phyloP scores from a whole-genome alignment of 371 early-diverging fungal genomes.

The Ordospora pajunii region DNA sequence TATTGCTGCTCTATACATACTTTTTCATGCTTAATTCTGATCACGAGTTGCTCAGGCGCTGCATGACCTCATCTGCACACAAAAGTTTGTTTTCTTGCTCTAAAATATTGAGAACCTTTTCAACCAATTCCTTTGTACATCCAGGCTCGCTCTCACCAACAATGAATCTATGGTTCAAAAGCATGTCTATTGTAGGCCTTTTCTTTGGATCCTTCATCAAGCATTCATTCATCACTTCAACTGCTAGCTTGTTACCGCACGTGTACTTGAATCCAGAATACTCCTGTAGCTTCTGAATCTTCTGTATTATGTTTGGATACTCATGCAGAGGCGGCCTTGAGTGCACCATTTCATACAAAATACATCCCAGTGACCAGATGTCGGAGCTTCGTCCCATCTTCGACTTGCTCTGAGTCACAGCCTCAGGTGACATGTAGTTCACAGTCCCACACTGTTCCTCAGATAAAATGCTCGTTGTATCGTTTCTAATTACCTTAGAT shows the following conservation, averaged over 20 bases:
- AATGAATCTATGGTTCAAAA: slow-evolving; percentile 61
- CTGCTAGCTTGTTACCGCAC: background rate
- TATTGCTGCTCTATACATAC: background rate
- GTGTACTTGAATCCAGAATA: slow-evolving; percentile 10
- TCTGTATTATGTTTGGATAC: slow-evolving; percentile 11
- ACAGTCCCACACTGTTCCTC: slow-evolving; percentile 81
- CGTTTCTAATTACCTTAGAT: slow-evolving; percentile 76
- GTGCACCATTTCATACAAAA: slow-evolving; percentile 86
- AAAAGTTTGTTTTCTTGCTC: background rate
- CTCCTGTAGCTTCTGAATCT: slow-evolving; percentile 13
- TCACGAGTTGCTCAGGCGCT: background rate
- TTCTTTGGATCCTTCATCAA: slow-evolving; percentile 65
- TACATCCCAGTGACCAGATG: slow-evolving; percentile 92
- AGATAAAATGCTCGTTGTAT: slow-evolving; percentile 81
- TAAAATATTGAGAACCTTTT: background rate
- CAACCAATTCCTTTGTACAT: background rate
- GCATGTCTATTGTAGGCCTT: slow-evolving; percentile 66
- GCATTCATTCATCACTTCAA: slow-evolving; percentile 38
- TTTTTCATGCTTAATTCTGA: background rate
- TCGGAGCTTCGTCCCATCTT: slow-evolving; percentile 65
- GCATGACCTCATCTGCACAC: background rate
- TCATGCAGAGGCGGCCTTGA: slow-evolving; percentile 71
- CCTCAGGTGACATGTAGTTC: slow-evolving; percentile 93
- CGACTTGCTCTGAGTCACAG: slow-evolving; percentile 62
- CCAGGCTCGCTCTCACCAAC: background rate